Evolutionary conservation across 176 grass and related monocot species (phyloP), one percentile per base, ranked within the genome.

Genomic region (Avena insularis): DNA sequence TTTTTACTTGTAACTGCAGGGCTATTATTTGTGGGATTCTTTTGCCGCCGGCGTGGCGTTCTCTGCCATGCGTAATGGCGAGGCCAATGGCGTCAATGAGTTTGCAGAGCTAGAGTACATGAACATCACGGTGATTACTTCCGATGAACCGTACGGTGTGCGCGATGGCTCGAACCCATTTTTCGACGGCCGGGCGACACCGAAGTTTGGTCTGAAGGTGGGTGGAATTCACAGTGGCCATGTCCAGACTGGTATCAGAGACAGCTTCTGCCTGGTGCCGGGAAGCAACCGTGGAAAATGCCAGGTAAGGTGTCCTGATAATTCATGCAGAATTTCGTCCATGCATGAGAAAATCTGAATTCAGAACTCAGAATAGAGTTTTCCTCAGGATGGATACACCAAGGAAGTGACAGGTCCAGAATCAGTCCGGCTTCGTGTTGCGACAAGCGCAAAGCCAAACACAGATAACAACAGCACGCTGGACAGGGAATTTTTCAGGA

Each of bases 11-110:
- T 8, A 50, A 82, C 57, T 63, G 40, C 85, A 96, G 94, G 88
- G 85, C 73, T 90, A 78, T 63, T 96, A 93, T 79, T 87, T 96
- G 89, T 96, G 94, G 94, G 94, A 96, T 79, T 90, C 89, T 20
- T 96, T 96, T 46, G 73, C 80, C 19, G 79, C 91, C 21, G 91
- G 94, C 3, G 85, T 93, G 12, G 91, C 89, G 1, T 19, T 91
- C 60, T 93, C 91, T 17, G 91, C 91, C 79, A 92, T 96, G 89
- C 79, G 86, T 20, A 88, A 88, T 48, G 89, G 74, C 3, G 67
- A 91, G 4, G 71, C 67, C 10, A 10, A 86, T 14, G 94, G 91
- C 3, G 82, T 54, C 55, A 96, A 96, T 88, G 94, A 96, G 7
- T 93, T 93, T 81, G 61, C 94, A 0, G 89, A 91, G 62, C 91